Evolutionary conservation across 2,329 filamentous ascomycete species (phyloP), one percentile per base, ranked within the genome.

Genomic region (Fulvia fulva): DNA sequence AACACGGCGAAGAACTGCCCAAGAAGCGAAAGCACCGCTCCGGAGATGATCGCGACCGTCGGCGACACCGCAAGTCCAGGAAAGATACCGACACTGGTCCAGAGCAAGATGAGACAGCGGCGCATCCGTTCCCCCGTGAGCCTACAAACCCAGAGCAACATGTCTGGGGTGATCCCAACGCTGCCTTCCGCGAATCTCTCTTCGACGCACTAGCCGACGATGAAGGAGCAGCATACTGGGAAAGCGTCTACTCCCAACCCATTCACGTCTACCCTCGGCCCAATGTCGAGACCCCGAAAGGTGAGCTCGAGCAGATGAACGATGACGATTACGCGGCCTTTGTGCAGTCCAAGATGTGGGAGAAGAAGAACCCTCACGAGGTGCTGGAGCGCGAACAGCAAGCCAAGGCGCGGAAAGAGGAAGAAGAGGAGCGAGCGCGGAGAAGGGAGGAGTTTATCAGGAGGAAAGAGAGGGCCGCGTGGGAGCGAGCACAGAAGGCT

Each of bases 141-240:
- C 66, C 69, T 3, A 59, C 62, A 9, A 55, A 65, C 26, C 56
- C 61, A 6, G 60, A 67, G 28, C 56, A 51, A 21, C 52, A 66
- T 7, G 63, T 56, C 14, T 53, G 59, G 0, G 77, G 89, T 16
- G 84, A 88, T 65, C 81, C 90, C 0, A 87, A 91, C 43, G 79
- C 82, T 0, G 91, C 93, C 0, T 99, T 99, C 73, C 87, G 90
- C 28, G 90, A 96, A 73, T 96, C 91, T 0, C 86, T 99, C 5
- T 97, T 97, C 76, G 94, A 99, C 73, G 94, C 94, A 30, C 87
- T 99, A 75, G 93, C 91, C 37, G 94, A 99, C 74, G 93, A 97
- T 71, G 94, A 99, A 76, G 94, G 93, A 49, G 94, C 94, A 1
- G 84, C 86, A 7, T 99, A 94, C 77, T 99, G 94, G 94, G 88